These are phyloP conservation scores for Aspergillus intermedius DNA, from an alignment of 2,329 filamentous ascomycete genomes.

Conservation along the genomic window DNA sequence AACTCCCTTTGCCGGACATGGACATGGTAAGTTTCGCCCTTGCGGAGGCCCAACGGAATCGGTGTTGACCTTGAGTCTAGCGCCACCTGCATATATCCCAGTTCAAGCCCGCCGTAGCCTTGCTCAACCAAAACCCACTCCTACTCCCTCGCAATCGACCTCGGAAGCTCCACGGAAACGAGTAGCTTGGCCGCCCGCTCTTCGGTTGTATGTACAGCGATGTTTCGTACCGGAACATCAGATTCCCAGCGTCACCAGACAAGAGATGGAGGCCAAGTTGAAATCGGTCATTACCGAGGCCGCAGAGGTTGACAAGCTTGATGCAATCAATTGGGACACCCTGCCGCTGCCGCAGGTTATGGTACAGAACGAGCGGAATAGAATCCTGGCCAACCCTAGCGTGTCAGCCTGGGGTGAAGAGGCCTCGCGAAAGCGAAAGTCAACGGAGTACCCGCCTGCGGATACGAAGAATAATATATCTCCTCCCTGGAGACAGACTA, in stretches of 20 bases:
- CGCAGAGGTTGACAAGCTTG: slow-evolving; percentile 65
- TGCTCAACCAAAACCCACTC: slow-evolving; percentile 29
- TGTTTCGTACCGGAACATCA: slow-evolving; percentile 73
- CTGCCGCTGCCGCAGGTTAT: slow-evolving; percentile 81
- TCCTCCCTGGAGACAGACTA: slow-evolving; percentile 71
- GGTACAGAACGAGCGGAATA: slow-evolving; percentile 62
- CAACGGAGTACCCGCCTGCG: slow-evolving; percentile 53
- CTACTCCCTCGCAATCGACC: slow-evolving; percentile 22
- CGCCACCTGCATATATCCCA: slow-evolving; percentile 53
- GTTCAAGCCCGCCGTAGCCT: slow-evolving; percentile 59
- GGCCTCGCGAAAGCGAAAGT: slow-evolving; percentile 73
- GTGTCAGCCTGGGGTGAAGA: slow-evolving; percentile 33
- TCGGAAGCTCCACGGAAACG: slow-evolving; percentile 42
- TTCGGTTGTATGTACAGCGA: slow-evolving; percentile 81
- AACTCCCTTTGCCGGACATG: slow-evolving; percentile 20
- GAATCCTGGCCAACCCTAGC: slow-evolving; percentile 40
- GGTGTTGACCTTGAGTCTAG: slow-evolving; percentile 16
- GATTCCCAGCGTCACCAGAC: slow-evolving; percentile 53
- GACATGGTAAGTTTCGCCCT: slow-evolving; percentile 25
- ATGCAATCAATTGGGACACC: slow-evolving; percentile 71
- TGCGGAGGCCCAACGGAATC: background rate
- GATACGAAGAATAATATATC: slow-evolving; percentile 42
- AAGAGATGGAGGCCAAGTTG: slow-evolving; percentile 76
- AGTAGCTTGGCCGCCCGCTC: slow-evolving; percentile 73
- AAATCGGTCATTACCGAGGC: slow-evolving; percentile 79